Conservation (phyloP, 139 green algal species). For the Zygnema circumcarinatum region DNA sequence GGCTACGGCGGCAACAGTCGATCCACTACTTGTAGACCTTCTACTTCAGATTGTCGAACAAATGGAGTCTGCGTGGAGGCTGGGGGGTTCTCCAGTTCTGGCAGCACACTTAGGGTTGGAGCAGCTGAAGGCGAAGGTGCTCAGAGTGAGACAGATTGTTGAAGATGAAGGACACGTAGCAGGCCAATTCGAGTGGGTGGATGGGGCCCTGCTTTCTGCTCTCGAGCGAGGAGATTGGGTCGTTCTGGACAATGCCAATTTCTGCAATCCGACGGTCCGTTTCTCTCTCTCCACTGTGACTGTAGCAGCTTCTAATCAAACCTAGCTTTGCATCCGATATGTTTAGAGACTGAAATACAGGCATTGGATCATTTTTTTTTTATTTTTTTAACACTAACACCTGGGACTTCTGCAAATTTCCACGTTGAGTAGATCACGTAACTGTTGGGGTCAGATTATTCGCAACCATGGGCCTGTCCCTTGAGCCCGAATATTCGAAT, state of each 20-base stretch:
- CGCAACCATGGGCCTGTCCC: no score
- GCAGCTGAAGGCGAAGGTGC: neutral
- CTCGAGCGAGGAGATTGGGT: constrained; percentile 89
- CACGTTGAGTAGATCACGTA: no score
- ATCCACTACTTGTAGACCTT: neutral
- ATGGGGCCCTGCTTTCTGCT: constrained; percentile 85
- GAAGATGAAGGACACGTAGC: neutral
- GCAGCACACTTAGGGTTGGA: neutral
- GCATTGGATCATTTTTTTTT: no score
- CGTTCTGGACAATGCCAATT: constrained; percentile 95
- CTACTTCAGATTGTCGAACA: constrained; percentile 6
- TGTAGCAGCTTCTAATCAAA: no score
- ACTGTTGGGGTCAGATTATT: no score
- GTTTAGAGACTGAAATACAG: no score
- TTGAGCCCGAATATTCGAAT: no score
- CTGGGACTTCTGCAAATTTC: no score
- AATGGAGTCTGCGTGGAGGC: neutral
- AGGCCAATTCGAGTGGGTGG: constrained; percentile 97
- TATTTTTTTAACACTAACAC: no score
- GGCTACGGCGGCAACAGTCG: neutral
- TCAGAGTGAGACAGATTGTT: neutral
- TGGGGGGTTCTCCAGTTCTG: neutral
- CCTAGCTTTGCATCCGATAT: no score
- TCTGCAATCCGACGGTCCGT: constrained; percentile 88
- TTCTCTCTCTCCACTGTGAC: neutral